Percentiles rank a stretch among this genome's conserved stretches.
These are phyloP conservation scores for Sporisorium iseilematis-ciliati DNA, from an alignment of 1,284 basidiomycete species.

Conservation along the genomic window DNA sequence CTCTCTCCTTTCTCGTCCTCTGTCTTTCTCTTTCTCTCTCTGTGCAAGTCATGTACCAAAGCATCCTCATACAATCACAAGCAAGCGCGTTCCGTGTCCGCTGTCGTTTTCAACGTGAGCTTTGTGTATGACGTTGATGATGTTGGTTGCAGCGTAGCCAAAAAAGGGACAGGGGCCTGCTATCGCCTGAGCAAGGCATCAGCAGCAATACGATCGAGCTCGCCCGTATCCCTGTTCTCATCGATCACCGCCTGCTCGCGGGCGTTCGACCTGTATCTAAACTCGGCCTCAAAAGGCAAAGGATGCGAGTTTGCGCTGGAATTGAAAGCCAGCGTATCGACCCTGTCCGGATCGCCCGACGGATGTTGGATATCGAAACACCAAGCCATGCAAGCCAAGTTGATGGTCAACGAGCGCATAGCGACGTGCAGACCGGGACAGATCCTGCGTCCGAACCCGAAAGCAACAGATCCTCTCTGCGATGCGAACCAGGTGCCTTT, in stretches of 20 bases:
- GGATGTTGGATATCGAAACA: constrained; percentile 61
- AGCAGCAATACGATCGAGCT: constrained; percentile 18
- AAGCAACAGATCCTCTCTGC: constrained; percentile 54
- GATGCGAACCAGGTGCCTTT: constrained; percentile 46
- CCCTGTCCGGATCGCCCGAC: constrained; percentile 2
- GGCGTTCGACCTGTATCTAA: constrained; percentile 5
- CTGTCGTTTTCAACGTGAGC: too few species aligned
- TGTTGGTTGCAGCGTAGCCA: too few species aligned
- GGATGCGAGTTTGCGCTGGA: constrained; percentile 48
- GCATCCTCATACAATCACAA: background rate
- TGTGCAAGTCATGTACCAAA: background rate
- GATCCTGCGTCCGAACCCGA: constrained; percentile 66
- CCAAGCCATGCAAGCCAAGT: constrained; percentile 69
- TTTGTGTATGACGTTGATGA: too few species aligned
- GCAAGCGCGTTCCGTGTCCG: background rate
- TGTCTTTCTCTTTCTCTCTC: constrained; percentile 1
- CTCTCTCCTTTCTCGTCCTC: background rate
- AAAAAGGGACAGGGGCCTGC: background rate
- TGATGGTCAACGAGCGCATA: constrained; percentile 69
- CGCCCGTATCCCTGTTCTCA: constrained; percentile 18
- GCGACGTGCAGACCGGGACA: constrained; percentile 71
- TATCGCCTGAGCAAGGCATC: background rate
- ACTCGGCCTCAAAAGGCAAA: constrained; percentile 29
- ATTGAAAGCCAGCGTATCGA: constrained; percentile 43
- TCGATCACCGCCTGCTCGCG: constrained; percentile 6